Conservation (phyloP, 2,329 filamentous ascomycete genomes). For the Calonectria pteridis region DNA sequence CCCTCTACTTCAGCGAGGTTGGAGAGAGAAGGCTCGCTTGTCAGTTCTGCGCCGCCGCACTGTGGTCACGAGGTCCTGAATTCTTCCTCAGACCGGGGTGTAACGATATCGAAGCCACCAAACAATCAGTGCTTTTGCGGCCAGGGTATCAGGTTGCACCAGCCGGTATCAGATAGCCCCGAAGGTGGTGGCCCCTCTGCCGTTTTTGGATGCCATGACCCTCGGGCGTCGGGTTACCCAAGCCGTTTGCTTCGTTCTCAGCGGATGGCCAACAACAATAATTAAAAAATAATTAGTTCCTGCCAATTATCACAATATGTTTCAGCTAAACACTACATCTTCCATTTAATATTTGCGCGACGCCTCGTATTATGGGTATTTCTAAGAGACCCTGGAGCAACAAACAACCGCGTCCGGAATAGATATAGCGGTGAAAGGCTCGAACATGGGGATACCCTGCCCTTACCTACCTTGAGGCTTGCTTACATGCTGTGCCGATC, state of each 20-base stretch:
- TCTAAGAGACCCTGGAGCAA: neutral
- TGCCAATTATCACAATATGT: neutral
- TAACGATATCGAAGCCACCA: neutral
- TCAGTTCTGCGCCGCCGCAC: neutral
- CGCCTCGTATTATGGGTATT: neutral
- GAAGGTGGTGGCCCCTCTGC: neutral
- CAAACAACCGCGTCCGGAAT: too few relatives aligned
- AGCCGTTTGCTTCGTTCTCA: neutral
- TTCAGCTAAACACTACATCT: neutral
- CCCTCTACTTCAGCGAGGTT: neutral
- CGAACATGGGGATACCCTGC: neutral
- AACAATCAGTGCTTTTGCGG: neutral
- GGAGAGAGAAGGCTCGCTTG: neutral
- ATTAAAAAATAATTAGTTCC: neutral
- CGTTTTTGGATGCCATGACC: neutral
- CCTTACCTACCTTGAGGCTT: neutral
- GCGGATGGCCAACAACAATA: too few relatives aligned
- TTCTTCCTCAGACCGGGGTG: neutral
- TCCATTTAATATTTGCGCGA: neutral
- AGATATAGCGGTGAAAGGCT: too few relatives aligned
- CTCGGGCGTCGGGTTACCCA: neutral
- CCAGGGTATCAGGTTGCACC: neutral
- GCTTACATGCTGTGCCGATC: neutral
- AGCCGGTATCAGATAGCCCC: neutral
- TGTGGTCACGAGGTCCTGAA: too few relatives aligned